These are phyloP conservation scores for Hypoxylon sp. DNA, from an alignment of 2,329 filamentous ascomycete species.

Conservation along the genomic window DNA sequence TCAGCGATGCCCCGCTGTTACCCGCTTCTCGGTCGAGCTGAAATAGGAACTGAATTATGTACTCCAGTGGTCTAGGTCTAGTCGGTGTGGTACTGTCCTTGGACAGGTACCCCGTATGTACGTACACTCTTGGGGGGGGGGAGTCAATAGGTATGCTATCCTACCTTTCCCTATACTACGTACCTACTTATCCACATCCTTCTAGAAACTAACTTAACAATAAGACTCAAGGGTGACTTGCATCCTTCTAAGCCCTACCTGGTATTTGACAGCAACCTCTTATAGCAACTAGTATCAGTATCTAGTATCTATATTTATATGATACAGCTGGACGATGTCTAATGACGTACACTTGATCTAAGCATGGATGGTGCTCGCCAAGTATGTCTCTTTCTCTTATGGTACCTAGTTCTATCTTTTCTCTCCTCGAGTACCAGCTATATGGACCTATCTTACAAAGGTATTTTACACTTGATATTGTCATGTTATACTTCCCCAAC, in stretches of 20 bases:
- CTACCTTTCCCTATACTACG: not conserved
- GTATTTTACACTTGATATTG: conserved; percentile 7
- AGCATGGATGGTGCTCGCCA: conserved; percentile 9
- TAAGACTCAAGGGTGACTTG: conserved; percentile 10
- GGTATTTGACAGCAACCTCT: conserved; percentile 10
- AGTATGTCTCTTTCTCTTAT: conserved; percentile 20
- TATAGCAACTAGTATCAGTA: conserved; percentile 3
- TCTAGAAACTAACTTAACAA: conserved; percentile 21
- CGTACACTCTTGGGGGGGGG: not conserved
- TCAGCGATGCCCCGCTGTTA: conserved; percentile 32
- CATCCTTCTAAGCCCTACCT: conserved; percentile 20
- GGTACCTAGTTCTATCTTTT: conserved; percentile 22
- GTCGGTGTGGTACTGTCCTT: not conserved
- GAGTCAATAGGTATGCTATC: not conserved
- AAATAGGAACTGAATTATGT: not conserved
- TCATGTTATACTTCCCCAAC: conserved; percentile 15
- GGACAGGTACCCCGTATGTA: not conserved
- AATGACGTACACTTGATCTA: conserved; percentile 33
- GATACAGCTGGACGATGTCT: conserved; percentile 19
- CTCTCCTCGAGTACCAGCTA: conserved; percentile 7
- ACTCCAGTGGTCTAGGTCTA: conserved; percentile 1
- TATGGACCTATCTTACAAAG: conserved; percentile 18
- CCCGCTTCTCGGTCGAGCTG: conserved; percentile 20
- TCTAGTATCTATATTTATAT: conserved; percentile 25
- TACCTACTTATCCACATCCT: conserved; percentile 4